Conservation (phyloP, 352 stramenopile species). For the Globisporangium cylindrosporum region DNA sequence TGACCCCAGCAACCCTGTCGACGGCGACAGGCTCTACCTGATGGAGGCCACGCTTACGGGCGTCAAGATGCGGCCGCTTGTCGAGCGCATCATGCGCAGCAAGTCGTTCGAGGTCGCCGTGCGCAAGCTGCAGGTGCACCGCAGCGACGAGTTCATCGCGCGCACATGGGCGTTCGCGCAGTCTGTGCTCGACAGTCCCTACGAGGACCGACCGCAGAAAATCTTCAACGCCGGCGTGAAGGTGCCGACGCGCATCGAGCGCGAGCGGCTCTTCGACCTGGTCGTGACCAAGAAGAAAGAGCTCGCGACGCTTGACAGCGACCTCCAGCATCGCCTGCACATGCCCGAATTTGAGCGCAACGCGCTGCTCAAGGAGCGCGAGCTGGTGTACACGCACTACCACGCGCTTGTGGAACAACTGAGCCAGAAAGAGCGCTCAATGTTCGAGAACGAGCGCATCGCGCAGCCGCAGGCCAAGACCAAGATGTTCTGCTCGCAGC, state of each 20-base stretch:
- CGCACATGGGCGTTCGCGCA: conserved; percentile 60
- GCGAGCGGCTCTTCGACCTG: conserved; percentile 72
- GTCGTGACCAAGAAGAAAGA: conserved; percentile 67
- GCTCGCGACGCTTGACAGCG: conserved; percentile 50
- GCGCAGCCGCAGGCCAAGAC: conserved; percentile 29
- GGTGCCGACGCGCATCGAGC: conserved; percentile 63
- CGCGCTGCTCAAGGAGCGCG: conserved; percentile 47
- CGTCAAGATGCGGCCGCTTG: conserved; percentile 81
- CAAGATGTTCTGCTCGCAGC: conserved; percentile 85
- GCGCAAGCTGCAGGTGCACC: conserved; percentile 70
- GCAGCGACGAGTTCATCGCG: conserved; percentile 54
- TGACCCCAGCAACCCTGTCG: conserved; percentile 19
- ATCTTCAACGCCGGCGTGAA: conserved; percentile 78
- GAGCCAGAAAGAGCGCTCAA: conserved; percentile 58
- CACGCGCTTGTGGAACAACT: conserved; percentile 56
- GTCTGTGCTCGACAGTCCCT: conserved; percentile 60
- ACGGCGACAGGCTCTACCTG: conserved; percentile 51
- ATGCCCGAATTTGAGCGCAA: conserved; percentile 81
- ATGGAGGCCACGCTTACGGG: conserved; percentile 73
- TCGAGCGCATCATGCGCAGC: conserved; percentile 72
- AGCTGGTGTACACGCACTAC: conserved; percentile 50
- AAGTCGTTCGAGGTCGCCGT: conserved; percentile 65
- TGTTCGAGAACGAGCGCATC: conserved; percentile 81
- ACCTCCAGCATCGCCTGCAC: conserved; percentile 60
- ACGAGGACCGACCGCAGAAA: conserved; percentile 69